Percentiles rank a stretch among this genome's conserved stretches.
phyloP scores from a whole-genome alignment of 2,329 filamentous ascomycete genomes.

The Teratosphaeria epicoccoides region DNA sequence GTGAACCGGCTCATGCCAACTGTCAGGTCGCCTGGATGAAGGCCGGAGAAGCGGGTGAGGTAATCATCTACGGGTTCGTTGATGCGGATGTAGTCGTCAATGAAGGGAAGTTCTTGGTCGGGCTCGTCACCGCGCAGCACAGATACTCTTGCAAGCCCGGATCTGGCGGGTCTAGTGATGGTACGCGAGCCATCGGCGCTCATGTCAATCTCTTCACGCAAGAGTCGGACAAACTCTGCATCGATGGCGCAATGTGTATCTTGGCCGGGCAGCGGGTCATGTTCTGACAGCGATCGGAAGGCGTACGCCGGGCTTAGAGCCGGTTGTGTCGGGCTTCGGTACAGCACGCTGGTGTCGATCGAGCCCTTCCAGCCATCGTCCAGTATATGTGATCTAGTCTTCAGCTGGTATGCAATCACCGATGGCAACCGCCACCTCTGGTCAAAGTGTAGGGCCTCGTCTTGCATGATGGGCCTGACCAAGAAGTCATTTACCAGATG shows the following conservation, averaged over 20 bases:
- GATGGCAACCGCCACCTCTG: constrained; percentile 87
- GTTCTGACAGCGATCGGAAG: constrained; percentile 18
- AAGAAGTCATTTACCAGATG: constrained; percentile 97
- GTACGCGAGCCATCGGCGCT: constrained; percentile 88
- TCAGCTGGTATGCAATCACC: constrained; percentile 76
- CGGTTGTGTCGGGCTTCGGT: constrained; percentile 53
- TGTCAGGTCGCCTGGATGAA: constrained; percentile 75
- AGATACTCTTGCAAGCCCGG: constrained; percentile 85
- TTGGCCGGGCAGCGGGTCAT: constrained; percentile 52
- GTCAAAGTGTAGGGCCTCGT: constrained; percentile 84
- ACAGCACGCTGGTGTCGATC: constrained; percentile 76
- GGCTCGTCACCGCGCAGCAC: constrained; percentile 72
- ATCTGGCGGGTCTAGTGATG: constrained; percentile 81
- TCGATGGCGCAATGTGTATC: constrained; percentile 67
- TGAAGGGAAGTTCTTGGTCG: constrained; percentile 74
- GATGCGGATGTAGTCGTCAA: constrained; percentile 93
- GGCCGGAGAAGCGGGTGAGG: constrained; percentile 86
- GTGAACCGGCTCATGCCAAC: constrained; percentile 67
- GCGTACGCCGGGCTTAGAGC: constrained; percentile 17
- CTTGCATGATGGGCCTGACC: constrained; percentile 65
- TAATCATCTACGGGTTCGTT: constrained; percentile 90
- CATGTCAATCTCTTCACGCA: constrained; percentile 90
- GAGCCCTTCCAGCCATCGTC: constrained; percentile 78
- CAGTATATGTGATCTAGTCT: constrained; percentile 67
- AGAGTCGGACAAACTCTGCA: constrained; percentile 89